phyloP scores from a whole-genome alignment of 495 filamentous ascomycete genomes.

The Annulohypoxylon nitens region DNA sequence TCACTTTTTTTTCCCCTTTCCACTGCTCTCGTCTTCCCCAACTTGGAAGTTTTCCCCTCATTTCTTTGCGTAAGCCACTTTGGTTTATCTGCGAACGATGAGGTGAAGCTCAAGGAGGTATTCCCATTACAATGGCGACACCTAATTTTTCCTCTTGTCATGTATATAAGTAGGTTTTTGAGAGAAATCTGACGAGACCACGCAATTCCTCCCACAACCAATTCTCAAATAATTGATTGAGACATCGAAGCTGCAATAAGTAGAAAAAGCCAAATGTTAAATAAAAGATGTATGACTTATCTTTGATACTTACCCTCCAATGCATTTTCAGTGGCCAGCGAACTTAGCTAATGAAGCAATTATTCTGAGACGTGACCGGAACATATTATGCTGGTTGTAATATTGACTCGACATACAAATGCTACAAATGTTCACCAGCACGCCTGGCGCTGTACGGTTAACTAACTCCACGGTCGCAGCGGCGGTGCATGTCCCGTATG shows the following conservation, averaged over 20 bases:
- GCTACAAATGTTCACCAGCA: neutral
- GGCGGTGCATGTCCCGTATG: constrained; percentile 25
- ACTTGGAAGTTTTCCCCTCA: constrained; percentile 24
- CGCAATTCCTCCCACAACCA: neutral
- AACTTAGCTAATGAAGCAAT: neutral
- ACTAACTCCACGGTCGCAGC: constrained; percentile 29
- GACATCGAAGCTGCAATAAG: constrained; percentile 16
- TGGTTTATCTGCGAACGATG: constrained; percentile 32
- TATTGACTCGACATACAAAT: neutral
- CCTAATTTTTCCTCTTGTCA: constrained; percentile 12
- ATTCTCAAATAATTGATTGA: constrained; percentile 23
- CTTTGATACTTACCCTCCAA: constrained; percentile 24
- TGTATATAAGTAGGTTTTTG: neutral
- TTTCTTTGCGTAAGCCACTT: constrained; percentile 38
- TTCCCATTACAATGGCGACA: constrained; percentile 1
- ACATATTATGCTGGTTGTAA: constrained; percentile 20
- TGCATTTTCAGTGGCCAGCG: neutral
- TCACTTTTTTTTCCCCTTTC: neutral
- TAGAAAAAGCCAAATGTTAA: constrained; percentile 17
- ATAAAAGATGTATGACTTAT: constrained; percentile 6
- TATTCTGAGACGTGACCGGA: constrained; percentile 20
- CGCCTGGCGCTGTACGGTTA: neutral
- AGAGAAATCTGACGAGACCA: constrained; percentile 10
- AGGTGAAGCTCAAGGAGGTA: neutral
- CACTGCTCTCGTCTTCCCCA: constrained; percentile 6